Conservation (phyloP, 2,329 filamentous ascomycete species). For the Aureobasidium sp. region DNA sequence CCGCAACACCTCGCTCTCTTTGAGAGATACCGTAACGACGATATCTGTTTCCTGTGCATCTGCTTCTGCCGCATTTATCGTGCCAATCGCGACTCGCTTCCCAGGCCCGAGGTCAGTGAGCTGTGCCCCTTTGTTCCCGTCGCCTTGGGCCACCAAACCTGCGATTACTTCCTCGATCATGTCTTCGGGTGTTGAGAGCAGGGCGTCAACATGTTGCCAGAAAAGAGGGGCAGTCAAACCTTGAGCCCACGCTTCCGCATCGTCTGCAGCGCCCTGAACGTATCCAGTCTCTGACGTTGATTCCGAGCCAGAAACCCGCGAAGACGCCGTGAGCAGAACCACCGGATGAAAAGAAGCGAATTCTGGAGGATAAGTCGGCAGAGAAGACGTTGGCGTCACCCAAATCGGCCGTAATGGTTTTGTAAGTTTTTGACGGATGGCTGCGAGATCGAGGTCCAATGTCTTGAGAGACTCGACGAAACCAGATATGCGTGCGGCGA, state of each 20-base stretch:
- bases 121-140: slow-evolving; percentile 16
- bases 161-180: slow-evolving; percentile 51
- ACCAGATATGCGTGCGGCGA: slow-evolving; percentile 53
- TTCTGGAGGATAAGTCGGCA: slow-evolving; percentile 39
- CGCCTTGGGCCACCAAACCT: slow-evolving; percentile 31
- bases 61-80: slow-evolving; percentile 33
- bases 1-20: slow-evolving; percentile 16
- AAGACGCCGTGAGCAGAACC: slow-evolving; percentile 79
- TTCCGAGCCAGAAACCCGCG: slow-evolving; percentile 62
- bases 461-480: slow-evolving; percentile 49
- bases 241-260: slow-evolving; percentile 85
- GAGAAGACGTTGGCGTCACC: slow-evolving; percentile 62
- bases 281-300: slow-evolving; percentile 62
- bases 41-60: slow-evolving; percentile 28
- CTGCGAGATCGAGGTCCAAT: slow-evolving; percentile 54
- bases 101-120: slow-evolving; percentile 38
- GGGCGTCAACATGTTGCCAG: slow-evolving; percentile 59
- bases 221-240: slow-evolving; percentile 73
- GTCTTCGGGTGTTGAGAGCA: slow-evolving; percentile 60
- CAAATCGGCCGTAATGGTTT: slow-evolving; percentile 74
- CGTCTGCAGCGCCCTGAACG: slow-evolving; percentile 90
- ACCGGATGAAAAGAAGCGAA: slow-evolving; percentile 62
- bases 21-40: slow-evolving; percentile 26
- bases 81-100: slow-evolving; percentile 33
- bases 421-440: slow-evolving; percentile 50